These are phyloP conservation scores for Setaria viridis DNA, from an alignment of 202 grass and related monocot species.

Conservation along the genomic window DNA sequence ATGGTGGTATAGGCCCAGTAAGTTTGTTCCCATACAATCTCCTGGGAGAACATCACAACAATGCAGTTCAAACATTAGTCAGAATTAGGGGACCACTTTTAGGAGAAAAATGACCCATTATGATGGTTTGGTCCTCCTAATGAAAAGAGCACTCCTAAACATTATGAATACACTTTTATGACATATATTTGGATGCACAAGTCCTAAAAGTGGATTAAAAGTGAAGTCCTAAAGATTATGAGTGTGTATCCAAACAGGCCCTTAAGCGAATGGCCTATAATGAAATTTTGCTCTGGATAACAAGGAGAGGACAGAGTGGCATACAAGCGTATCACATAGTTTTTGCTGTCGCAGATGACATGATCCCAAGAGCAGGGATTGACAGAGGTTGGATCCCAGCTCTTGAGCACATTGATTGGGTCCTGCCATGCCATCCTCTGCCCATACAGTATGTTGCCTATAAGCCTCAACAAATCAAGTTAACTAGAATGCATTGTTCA, in stretches of 20 bases:
- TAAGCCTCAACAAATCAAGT: not conserved
- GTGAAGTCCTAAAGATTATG: too few species aligned
- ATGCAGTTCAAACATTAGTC: not conserved
- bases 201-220: too few species aligned
- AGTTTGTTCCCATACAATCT: not conserved
- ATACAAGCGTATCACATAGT: constrained; percentile 64
- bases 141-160: too few species aligned
- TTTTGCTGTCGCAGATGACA: constrained; percentile 59
- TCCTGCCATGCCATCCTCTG: constrained; percentile 60
- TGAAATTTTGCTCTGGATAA: not conserved
- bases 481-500: not conserved
- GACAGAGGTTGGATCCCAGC: constrained; percentile 62
- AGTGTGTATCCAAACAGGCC: too few species aligned
- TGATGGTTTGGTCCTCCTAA: too few species aligned
- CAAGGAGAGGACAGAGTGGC: constrained; percentile 10
- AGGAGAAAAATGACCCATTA: too few species aligned
- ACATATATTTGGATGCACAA: too few species aligned
- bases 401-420: constrained; percentile 53
- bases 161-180: too few species aligned
- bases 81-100: too few species aligned
- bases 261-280: not conserved
- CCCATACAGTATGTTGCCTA: constrained; percentile 55
- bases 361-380: constrained; percentile 66
- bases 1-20: constrained; percentile 41
- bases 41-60: not conserved